Conservation (phyloP, 176 grass and related monocot genomes). For the Carex myosuroides region DNA sequence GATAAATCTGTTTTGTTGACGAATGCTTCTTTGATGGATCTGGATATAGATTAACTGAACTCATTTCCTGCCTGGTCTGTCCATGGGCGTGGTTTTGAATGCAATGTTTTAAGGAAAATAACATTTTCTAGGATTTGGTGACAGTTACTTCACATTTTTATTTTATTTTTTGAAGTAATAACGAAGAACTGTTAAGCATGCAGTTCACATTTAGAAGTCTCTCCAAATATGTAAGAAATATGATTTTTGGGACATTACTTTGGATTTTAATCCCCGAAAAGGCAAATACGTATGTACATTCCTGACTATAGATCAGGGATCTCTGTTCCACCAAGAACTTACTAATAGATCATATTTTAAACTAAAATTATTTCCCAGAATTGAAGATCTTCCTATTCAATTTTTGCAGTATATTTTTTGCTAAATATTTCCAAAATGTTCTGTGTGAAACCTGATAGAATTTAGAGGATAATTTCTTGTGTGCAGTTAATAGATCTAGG, state of each 20-base stretch:
- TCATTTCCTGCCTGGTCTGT: neutral
- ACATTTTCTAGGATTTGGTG: neutral
- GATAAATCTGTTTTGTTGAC: neutral
- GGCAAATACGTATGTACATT: neutral
- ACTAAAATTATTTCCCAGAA: neutral
- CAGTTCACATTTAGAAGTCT: neutral
- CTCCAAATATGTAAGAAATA: neutral
- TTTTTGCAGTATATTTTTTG: neutral
- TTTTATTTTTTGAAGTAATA: neutral
- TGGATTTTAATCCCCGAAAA: neutral
- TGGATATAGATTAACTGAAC: neutral
- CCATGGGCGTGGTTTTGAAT: neutral
- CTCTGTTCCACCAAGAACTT: neutral
- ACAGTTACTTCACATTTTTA: neutral
- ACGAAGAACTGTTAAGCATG: neutral
- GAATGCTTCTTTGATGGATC: neutral
- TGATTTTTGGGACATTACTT: neutral
- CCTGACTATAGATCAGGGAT: neutral
- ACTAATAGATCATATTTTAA: neutral
- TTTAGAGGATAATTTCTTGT: neutral
- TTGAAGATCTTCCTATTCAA: neutral
- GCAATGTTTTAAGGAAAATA: neutral
- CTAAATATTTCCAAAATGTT: neutral
- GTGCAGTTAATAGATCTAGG: neutral
- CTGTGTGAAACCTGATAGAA: neutral